Evolutionary conservation across 2,329 filamentous ascomycete species (phyloP).

Genomic region (Albifimbria verrucaria): DNA sequence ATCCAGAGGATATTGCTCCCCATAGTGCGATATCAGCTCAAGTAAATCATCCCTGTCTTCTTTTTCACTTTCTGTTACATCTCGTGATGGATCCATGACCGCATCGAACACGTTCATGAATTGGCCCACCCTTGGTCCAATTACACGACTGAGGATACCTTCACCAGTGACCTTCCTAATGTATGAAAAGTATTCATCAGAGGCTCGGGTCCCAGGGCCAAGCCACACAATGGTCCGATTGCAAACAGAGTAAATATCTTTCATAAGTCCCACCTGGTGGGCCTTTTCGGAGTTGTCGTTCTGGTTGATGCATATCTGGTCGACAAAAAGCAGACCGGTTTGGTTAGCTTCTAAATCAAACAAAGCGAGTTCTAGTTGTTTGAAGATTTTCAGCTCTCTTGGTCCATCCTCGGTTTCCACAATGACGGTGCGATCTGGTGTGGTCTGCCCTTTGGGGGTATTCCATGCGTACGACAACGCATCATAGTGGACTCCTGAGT

Average conservation of each 20-base stretch:
- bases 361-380: constrained; percentile 25
- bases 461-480: constrained; percentile 29
- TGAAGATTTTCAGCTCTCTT: constrained; percentile 19
- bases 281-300: constrained; percentile 17
- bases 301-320: constrained; percentile 31
- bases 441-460: constrained; percentile 2
- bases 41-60: constrained; percentile 25
- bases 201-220: constrained; percentile 16
- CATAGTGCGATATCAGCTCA: constrained; percentile 16
- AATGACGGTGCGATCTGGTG: constrained; percentile 20
- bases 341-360: constrained; percentile 12
- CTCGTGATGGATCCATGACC: constrained; percentile 19
- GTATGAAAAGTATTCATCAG: constrained; percentile 17
- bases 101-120: constrained; percentile 25
- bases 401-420: constrained; percentile 14
- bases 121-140: constrained; percentile 16
- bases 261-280: constrained; percentile 25
- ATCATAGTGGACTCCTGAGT: constrained; percentile 16
- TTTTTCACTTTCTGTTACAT: constrained; percentile 11
- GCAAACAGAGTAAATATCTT: constrained; percentile 22
- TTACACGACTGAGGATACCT: constrained; percentile 17
- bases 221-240: constrained; percentile 23
- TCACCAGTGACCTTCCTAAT: constrained; percentile 12
- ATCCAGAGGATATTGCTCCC: constrained; percentile 19
- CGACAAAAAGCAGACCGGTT: constrained; percentile 21